phyloP scores from a whole-genome alignment of 257 asterid species.

The Ajuga chamaepitys region DNA sequence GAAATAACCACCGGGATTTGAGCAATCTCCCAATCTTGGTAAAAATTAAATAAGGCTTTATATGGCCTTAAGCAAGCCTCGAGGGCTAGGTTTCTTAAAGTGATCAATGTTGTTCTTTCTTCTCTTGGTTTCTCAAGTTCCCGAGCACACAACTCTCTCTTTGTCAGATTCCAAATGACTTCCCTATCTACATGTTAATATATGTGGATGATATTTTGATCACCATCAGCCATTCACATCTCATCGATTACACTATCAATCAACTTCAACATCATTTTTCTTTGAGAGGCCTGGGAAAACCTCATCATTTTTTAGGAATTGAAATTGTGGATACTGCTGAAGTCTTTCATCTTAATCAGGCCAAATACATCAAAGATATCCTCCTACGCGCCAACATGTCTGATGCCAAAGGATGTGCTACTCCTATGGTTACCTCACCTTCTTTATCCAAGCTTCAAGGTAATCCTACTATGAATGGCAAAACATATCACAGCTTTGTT shows the following conservation, averaged over 20 bases:
- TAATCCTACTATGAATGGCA: no score
- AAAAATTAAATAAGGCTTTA: background rate
- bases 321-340: background rate
- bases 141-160: background rate
- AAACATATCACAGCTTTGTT: background rate
- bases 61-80: background rate
- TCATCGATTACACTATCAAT: no score
- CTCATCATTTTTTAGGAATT: background rate
- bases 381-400: background rate
- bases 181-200: no score
- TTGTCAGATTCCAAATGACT: background rate
- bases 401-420: background rate
- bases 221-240: background rate
- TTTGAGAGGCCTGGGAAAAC: background rate
- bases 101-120: background rate
- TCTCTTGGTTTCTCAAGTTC: background rate
- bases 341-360: background rate
- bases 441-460: background rate
- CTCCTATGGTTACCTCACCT: background rate
- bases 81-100: background rate
- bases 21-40: background rate
- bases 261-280: background rate
- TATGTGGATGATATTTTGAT: no score
- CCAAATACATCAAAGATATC: background rate
- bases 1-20: background rate